phyloP scores from a whole-genome alignment of 1,284 basidiomycete genomes.

The Ganoderma meredithae region DNA sequence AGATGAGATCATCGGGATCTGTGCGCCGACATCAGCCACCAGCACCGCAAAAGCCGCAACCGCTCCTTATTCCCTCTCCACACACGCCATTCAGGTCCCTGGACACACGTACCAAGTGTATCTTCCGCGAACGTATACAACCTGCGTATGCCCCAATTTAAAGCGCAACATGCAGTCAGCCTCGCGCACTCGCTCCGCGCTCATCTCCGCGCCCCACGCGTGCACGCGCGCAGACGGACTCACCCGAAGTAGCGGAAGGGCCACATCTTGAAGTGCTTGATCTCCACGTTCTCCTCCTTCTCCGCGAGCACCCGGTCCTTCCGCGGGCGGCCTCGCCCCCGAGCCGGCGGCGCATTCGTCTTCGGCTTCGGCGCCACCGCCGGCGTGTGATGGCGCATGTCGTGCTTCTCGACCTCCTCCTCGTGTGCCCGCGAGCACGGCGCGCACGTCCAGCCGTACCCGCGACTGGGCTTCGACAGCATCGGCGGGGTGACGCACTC shows the following conservation, averaged over 20 bases:
- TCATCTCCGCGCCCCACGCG: slow-evolving; percentile 16
- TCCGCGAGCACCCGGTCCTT: slow-evolving; percentile 74
- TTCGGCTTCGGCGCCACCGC: slow-evolving; percentile 56
- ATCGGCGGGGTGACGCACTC: slow-evolving; percentile 92
- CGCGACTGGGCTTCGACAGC: slow-evolving; percentile 94
- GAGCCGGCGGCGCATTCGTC: slow-evolving; percentile 72
- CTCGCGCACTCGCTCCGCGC: neutral
- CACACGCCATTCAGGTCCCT: neutral
- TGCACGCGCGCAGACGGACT: slow-evolving; percentile 36
- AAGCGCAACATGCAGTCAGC: slow-evolving; percentile 10
- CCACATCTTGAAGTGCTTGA: slow-evolving; percentile 92
- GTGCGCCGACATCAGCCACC: slow-evolving; percentile 35
- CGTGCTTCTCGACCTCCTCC: slow-evolving; percentile 84
- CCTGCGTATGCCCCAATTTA: slow-evolving; percentile 46
- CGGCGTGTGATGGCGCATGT: slow-evolving; percentile 60
- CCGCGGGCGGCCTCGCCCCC: slow-evolving; percentile 74
- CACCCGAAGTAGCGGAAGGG: slow-evolving; percentile 97
- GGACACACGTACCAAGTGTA: slow-evolving; percentile 73
- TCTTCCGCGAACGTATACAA: slow-evolving; percentile 92
- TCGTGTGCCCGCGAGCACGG: slow-evolving; percentile 91
- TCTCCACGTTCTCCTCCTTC: slow-evolving; percentile 77
- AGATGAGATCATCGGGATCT: slow-evolving; percentile 96
- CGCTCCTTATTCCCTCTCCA: neutral
- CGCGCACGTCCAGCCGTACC: slow-evolving; percentile 98
- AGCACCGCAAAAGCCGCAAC: slow-evolving; percentile 13